Conservation (phyloP, 257 asterid species). For the Dorcoceras hygrometricum region DNA sequence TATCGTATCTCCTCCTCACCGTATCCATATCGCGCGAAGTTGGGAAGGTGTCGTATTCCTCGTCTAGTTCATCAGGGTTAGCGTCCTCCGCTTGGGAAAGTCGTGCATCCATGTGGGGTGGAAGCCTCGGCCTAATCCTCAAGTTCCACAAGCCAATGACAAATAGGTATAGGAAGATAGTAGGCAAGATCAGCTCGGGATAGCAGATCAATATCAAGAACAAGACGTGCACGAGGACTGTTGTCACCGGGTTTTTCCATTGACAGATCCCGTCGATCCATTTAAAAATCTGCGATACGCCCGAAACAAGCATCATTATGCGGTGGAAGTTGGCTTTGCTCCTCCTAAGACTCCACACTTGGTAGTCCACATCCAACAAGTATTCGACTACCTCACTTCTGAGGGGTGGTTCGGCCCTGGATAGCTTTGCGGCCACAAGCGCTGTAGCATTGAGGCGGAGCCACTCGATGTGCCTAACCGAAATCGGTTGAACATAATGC, state of each 20-base stretch:
- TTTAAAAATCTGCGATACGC: constrained; percentile 41
- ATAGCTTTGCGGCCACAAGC: constrained; percentile 58
- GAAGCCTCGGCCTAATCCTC: constrained; percentile 59
- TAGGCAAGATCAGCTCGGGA: constrained; percentile 74
- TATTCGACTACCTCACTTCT: constrained; percentile 77
- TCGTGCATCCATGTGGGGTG: constrained; percentile 85
- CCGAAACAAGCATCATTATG: constrained; percentile 65
- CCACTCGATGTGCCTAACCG: constrained; percentile 82
- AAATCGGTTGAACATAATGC: constrained; percentile 77
- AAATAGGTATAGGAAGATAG: constrained; percentile 74
- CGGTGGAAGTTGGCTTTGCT: constrained; percentile 88
- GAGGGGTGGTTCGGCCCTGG: constrained; percentile 82
- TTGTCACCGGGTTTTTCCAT: constrained; percentile 79
- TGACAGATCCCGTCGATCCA: constrained; percentile 73
- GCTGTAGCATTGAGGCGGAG: constrained; percentile 86
- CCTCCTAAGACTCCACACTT: constrained; percentile 73
- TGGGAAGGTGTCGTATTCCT: constrained; percentile 82
- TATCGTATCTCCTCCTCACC: constrained; percentile 72
- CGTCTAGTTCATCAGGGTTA: constrained; percentile 75
- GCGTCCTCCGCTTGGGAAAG: constrained; percentile 72
- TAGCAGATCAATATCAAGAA: constrained; percentile 77
- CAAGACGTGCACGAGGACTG: constrained; percentile 64
- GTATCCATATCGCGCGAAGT: constrained; percentile 49
- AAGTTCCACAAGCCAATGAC: constrained; percentile 84
- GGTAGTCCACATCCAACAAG: constrained; percentile 78